These are phyloP conservation scores for Fusarium sp. DNA, from an alignment of 2,329 filamentous ascomycete genomes.

Conservation along the genomic window DNA sequence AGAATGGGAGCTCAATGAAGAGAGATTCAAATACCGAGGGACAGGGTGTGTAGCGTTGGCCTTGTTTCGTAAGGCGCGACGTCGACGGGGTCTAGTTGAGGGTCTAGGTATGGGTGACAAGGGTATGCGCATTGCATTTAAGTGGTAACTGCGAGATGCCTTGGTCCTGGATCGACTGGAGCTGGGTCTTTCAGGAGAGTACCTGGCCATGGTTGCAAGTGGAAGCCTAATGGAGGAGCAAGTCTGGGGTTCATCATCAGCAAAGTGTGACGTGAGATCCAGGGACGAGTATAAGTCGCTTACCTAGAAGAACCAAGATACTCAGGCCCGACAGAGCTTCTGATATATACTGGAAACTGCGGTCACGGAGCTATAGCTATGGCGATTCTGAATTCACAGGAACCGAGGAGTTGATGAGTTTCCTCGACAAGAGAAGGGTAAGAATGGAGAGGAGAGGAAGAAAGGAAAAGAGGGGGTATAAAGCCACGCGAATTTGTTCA, in stretches of 20 bases:
- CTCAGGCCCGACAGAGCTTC: background rate
- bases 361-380: background rate
- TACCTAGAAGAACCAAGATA: background rate
- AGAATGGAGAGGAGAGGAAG: background rate
- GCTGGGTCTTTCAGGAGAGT: background rate
- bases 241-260: background rate
- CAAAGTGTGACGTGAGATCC: background rate
- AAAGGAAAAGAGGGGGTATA: background rate
- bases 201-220: background rate
- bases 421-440: background rate
- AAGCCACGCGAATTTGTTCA: background rate
- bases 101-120: background rate
- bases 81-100: background rate
- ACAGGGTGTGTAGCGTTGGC: background rate
- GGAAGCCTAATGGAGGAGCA: background rate
- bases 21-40: background rate
- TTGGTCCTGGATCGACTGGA: background rate
- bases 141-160: background rate
- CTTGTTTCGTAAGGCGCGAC: background rate
- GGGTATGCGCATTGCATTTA: background rate
- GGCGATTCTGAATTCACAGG: background rate
- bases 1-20: background rate
- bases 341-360: no score
- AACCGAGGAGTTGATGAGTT: background rate
- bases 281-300: background rate